Evolutionary conservation across 768 basidiomycete genomes (phyloP).

Genomic region (Neoboletus subvelutipes): DNA sequence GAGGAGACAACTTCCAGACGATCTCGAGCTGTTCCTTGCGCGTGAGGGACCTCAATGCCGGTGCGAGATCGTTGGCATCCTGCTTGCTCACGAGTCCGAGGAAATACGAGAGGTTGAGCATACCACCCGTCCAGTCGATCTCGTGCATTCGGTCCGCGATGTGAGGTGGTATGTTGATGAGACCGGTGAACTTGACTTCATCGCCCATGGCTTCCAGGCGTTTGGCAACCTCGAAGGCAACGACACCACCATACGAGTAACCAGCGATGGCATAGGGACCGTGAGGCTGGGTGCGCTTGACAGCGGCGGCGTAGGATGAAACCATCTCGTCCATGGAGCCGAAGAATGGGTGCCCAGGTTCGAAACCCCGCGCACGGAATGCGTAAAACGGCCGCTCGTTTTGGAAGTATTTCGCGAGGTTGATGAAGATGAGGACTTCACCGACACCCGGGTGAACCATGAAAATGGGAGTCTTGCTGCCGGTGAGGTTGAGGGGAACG

Average conservation of each 20-base stretch:
- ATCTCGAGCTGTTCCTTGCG: slow-evolving; percentile 25
- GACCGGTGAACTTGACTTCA: slow-evolving; percentile 40
- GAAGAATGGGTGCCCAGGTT: slow-evolving; percentile 38
- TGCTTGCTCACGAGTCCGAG: slow-evolving; percentile 35
- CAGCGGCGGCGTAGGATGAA: slow-evolving; percentile 34
- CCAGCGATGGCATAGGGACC: slow-evolving; percentile 45
- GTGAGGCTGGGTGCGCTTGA: slow-evolving; percentile 34
- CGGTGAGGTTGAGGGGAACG: slow-evolving; percentile 39
- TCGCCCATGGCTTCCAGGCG: slow-evolving; percentile 35
- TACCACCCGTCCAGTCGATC: slow-evolving; percentile 27
- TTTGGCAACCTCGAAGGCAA: slow-evolving; percentile 45
- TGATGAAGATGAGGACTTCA: slow-evolving; percentile 26
- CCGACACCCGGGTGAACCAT: slow-evolving; percentile 43
- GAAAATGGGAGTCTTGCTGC: slow-evolving; percentile 42
- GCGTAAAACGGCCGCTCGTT: slow-evolving; percentile 46
- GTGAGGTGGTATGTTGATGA: slow-evolving; percentile 43
- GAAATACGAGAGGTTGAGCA: slow-evolving; percentile 44
- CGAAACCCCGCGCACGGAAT: slow-evolving; percentile 45
- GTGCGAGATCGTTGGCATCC: slow-evolving; percentile 22
- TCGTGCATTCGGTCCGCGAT: slow-evolving; percentile 44
- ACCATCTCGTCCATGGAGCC: slow-evolving; percentile 41
- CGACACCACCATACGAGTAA: slow-evolving; percentile 45
- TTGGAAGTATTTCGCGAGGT: slow-evolving; percentile 40
- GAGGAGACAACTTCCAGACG: slow-evolving; percentile 30
- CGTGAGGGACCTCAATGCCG: slow-evolving; percentile 18